Evolutionary conservation across 345 rosid species (phyloP), one percentile per base, ranked within the genome.

Genomic region (Eucalyptus melliodora): DNA sequence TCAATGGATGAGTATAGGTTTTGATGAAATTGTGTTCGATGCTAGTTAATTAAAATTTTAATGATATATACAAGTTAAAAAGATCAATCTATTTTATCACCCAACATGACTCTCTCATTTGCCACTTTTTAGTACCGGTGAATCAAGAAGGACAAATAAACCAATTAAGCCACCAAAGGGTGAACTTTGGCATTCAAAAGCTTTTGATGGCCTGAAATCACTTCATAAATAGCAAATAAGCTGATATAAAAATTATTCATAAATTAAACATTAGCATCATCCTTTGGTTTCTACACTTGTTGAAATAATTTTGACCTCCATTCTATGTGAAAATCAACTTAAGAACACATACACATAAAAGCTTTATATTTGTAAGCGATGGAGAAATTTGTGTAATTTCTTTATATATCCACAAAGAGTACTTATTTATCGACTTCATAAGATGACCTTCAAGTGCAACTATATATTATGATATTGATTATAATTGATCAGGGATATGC

Each of bases 331-430:
- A 67, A 67, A 16, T 16, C 19, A 67, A 67, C 23, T 67, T 31
- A 31, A 67, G 42, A 37, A 67, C 6, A 31, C 42, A 8, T 67
- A 8, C 80, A 16, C 12, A 67, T 31, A 67, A 67, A 67, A 31
- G 80, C 80, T 67, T 67, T 37, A 67, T 8, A 16, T 67, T 31
- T 8, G 4, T 31, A 67, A 16, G 12, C 4, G 11, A 16, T 8
- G 1, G 24, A 16, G 42, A 67, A 37, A 67, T 3, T 67, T 31
- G 6, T 16, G 55, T 51, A 16, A 51, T 50, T 50, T 50, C 16
- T 67, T 31, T 31, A 34, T 8, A 1, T 67, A 27, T 62, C 0
- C 3, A 27, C 0, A 1, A 62, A 13, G 40, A 67, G 21, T 62
- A 30, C 40, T 9, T 5, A 67, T 67, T 67, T 67, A n/a, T 31